Evolutionary conservation across 164 flowering plant species (phyloP), one percentile per base, ranked within the genome.

Genomic region (Vitis amurensis): DNA sequence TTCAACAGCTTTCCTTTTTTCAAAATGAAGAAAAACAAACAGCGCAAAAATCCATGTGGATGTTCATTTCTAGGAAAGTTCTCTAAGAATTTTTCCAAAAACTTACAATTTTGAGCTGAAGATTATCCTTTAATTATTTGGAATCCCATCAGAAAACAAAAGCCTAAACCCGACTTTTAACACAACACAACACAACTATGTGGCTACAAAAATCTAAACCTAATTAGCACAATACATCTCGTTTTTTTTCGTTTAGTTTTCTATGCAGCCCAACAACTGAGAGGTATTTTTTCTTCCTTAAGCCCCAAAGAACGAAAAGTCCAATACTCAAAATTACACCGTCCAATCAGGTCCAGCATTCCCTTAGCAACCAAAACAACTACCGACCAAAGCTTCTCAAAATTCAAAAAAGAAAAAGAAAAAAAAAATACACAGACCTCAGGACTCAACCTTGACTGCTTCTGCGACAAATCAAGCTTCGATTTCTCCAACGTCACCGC

Each of bases 401-500:
- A 4, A 16, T 14, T 44, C 11, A 63, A 31, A 57, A 30, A 5
- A 17, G 44, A 16, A 56, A 2, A 52, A 66, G 10, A 61, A 31
- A 10, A 9, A 9, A 72, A 4, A 50, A 61, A 23, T 29, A 59
- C 51, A 63, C 86, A 48, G 48, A 91, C 97, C 93, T 94, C 90
- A 47, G 94, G 94, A 58, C 83, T 74, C 19, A 85, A 77, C 79
- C 73, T 71, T 11, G 84, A 50, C 55, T 84, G 78, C 76, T 86
- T 79, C 83, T 86, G 80, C 17, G 94, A 30, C 83, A 82, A 1
- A 69, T 89, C 96, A 13, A 94, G 89, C 83, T 95, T 95, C 64
- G 87, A 76, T 78, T 95, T 95, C 81, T 95, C 93, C 50, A 93
- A 79, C 9, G 97, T 93, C 9, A 88, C 89, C 10, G 92, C 83